Conservation (phyloP, 1,284 basidiomycete species). For the Irpex rosettiformis region DNA sequence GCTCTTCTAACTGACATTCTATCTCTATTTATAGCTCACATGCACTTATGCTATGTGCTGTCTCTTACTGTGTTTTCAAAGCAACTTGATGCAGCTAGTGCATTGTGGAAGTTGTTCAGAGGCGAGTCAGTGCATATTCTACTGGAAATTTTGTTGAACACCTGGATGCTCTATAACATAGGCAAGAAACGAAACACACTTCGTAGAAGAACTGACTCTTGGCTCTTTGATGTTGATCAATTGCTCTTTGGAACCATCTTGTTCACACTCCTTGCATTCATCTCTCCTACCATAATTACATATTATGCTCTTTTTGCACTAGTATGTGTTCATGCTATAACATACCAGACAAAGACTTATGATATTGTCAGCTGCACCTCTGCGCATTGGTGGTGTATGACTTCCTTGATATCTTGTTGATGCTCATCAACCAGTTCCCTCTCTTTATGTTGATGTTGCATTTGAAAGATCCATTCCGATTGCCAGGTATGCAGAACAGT, state of each 20-base stretch:
- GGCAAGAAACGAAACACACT: slow-evolving; percentile 87
- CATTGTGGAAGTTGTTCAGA: slow-evolving; percentile 92
- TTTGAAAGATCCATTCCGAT: slow-evolving; percentile 79
- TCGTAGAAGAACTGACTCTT: slow-evolving; percentile 80
- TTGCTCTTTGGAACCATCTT: slow-evolving; percentile 92
- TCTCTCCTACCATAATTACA: slow-evolving; percentile 86
- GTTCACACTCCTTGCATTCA: slow-evolving; percentile 88
- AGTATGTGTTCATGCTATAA: slow-evolving; percentile 39
- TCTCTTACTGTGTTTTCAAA: slow-evolving; percentile 63
- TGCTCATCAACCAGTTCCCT: slow-evolving; percentile 88
- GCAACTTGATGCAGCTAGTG: slow-evolving; percentile 59
- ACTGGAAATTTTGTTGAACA: too few species aligned
- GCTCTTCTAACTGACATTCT: slow-evolving; percentile 69
- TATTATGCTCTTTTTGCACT: slow-evolving; percentile 84
- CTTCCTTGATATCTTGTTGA: slow-evolving; percentile 59
- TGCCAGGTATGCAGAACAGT: slow-evolving; percentile 60
- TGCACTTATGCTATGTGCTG: slow-evolving; percentile 70
- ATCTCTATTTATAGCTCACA: slow-evolving; percentile 67
- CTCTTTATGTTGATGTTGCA: slow-evolving; percentile 85
- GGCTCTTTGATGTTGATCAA: slow-evolving; percentile 92
- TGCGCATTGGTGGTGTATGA: slow-evolving; percentile 58
- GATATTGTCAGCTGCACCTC: slow-evolving; percentile 53
- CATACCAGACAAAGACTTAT: neutral
- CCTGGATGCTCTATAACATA: slow-evolving; percentile 29
- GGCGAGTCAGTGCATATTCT: slow-evolving; percentile 45